phyloP scores from a whole-genome alignment of 2,329 filamentous ascomycete species.

The Alternaria ethzedia region DNA sequence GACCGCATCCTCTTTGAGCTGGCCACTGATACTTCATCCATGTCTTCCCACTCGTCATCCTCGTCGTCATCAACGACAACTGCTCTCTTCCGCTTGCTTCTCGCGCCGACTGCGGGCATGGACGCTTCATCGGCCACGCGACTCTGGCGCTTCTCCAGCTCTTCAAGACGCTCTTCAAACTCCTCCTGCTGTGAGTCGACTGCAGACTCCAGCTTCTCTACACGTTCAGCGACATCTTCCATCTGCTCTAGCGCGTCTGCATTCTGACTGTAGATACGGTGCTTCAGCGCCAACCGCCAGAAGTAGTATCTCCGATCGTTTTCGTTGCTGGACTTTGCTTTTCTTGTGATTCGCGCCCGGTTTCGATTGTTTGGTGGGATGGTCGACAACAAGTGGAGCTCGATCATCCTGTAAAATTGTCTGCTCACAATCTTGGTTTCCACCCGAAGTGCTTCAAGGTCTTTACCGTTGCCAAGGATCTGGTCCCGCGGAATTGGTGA shows the following conservation, averaged over 20 bases:
- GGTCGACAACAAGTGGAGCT: constrained; percentile 72
- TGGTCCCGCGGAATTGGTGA: constrained; percentile 57
- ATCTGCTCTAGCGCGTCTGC: constrained; percentile 73
- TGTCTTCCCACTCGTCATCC: constrained; percentile 47
- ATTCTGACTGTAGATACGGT: constrained; percentile 78
- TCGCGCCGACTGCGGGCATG: constrained; percentile 16
- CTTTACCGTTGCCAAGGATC: constrained; percentile 64
- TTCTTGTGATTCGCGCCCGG: constrained; percentile 54
- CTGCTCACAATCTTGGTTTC: constrained; percentile 74
- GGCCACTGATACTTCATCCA: constrained; percentile 34
- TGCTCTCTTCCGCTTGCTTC: constrained; percentile 40
- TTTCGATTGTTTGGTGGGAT: constrained; percentile 59
- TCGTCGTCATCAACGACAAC: constrained; percentile 48
- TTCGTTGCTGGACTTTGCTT: constrained; percentile 57
- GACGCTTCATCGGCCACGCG: constrained; percentile 26
- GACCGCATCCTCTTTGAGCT: constrained; percentile 37
- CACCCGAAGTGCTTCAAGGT: constrained; percentile 63
- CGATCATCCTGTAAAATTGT: constrained; percentile 77
- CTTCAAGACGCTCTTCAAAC: constrained; percentile 71
- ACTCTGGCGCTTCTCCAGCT: constrained; percentile 45
- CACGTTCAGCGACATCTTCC: constrained; percentile 67
- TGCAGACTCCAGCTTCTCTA: constrained; percentile 74
- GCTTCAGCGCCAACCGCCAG: constrained; percentile 79
- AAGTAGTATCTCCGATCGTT: constrained; percentile 70
- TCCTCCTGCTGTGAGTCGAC: constrained; percentile 72